Base-by-base conservation (phyloP, 257 asterid genomes). In the Fraxinus quadrangulata region DNA sequence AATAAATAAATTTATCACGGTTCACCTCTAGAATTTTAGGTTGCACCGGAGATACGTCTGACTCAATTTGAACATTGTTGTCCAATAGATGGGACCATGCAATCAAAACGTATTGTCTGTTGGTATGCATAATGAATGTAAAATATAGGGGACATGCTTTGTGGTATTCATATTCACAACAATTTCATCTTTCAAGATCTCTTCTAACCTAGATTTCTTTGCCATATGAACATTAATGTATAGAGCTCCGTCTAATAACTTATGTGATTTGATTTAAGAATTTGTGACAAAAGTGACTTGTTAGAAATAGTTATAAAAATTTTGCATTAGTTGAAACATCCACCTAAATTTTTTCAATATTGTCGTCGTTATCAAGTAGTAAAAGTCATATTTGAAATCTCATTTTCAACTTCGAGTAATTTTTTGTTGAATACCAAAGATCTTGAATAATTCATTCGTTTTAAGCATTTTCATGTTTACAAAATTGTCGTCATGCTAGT, bases 111-210 rank as follows among this genome's bases (percentile, higher is more conserved):
- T 19, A 69, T 67, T 85, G 91, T 84, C 83, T 81, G 95, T 71
- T 87, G 89, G 84, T 85, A 72, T 59, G 85, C 47, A 73, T 76
- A 75, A 77, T 72, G 72, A 81, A 74, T 77, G 72, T 81, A 47
- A 74, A 59, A 47, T 77, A 68, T 71, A 13, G 70, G 76, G 69
- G 73, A 70, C 83, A 76, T 68, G 49, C 26, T 74, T 80, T 72
- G 84, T 79, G 88, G 88, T 70, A 68, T 24, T 47, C 63, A 78
- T 73, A 81, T 79, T 76, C 81, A 79, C 88, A 77, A 77, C 82
- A 82, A 54, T 65, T 63, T 61, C 17, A 61, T 21, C 17, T 49
- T 74, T 79, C 71, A 72, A 37, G 17, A 69, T 33, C 36, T 39
- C 17, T 66, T 56, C 63, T 34, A 40, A 71, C 74, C 72, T 47